A percentile compares a stretch with the other conserved stretches of the same genome.
These are phyloP conservation scores for Pythium aristosporum DNA, from an alignment of 352 stramenopile species.

Conservation along the genomic window DNA sequence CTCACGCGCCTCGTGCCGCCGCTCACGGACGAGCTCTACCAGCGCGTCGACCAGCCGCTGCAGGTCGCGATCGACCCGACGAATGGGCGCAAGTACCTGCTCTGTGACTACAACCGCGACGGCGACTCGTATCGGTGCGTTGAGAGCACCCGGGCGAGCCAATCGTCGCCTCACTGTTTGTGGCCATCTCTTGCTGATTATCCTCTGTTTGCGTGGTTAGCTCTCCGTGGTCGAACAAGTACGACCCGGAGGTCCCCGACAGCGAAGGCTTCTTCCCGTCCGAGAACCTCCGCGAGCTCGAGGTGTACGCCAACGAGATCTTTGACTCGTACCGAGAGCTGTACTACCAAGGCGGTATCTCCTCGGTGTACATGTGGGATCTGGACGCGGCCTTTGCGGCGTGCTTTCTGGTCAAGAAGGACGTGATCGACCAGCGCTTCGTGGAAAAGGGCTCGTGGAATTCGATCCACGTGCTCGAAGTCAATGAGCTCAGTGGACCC, in stretches of 20 bases:
- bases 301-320: conserved; percentile 94
- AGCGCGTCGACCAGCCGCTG: conserved; percentile 92
- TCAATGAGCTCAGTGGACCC: conserved; percentile 49
- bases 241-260: conserved; percentile 73
- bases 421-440: conserved; percentile 78
- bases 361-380: conserved; percentile 96
- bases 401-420: conserved; percentile 95
- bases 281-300: conserved; percentile 86
- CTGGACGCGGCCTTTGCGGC: conserved; percentile 91
- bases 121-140: conserved; percentile 82
- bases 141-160: too few relatives aligned
- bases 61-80: conserved; percentile 82
- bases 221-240: conserved; percentile 94
- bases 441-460: conserved; percentile 91
- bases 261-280: conserved; percentile 90
- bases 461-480: conserved; percentile 95
- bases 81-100: conserved; percentile 90
- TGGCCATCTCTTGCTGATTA: background rate
- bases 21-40: conserved; percentile 90
- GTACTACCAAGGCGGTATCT: conserved; percentile 95
- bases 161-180: background rate
- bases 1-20: conserved; percentile 81
- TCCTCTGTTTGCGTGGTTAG: conserved; percentile 13
- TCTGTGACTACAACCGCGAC: conserved; percentile 96
- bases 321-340: conserved; percentile 96